These are phyloP conservation scores for Darksidea phi DNA, from an alignment of 495 filamentous ascomycete genomes.

Conservation along the genomic window DNA sequence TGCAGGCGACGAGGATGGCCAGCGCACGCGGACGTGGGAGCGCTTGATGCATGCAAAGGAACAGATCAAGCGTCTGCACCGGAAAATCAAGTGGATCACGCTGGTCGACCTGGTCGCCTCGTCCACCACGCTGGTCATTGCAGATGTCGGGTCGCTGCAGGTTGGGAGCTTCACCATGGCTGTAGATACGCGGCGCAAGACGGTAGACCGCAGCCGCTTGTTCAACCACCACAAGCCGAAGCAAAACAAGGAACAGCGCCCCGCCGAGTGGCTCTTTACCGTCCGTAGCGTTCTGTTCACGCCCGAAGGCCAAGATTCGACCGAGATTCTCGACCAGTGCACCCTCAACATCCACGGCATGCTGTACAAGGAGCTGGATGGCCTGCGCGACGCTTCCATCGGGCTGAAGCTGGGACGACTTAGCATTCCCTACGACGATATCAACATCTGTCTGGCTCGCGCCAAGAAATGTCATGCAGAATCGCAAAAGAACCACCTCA, in stretches of 20 bases:
- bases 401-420: constrained; percentile 86
- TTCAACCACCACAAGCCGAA: constrained; percentile 78
- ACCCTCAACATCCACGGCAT: constrained; percentile 88
- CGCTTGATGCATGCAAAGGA: constrained; percentile 74
- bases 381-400: constrained; percentile 85
- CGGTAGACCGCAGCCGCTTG: constrained; percentile 84
- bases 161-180: constrained; percentile 79
- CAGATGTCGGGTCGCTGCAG: constrained; percentile 79
- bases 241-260: constrained; percentile 63
- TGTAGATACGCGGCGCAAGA: constrained; percentile 86
- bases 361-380: constrained; percentile 82
- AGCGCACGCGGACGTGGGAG: constrained; percentile 73
- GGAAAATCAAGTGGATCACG: constrained; percentile 81
- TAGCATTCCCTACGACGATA: constrained; percentile 86
- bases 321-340: constrained; percentile 86
- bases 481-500: constrained; percentile 33
- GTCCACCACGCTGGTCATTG: constrained; percentile 69
- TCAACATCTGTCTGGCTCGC: constrained; percentile 59
- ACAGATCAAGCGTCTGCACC: constrained; percentile 78
- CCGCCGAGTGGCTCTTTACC: constrained; percentile 92
- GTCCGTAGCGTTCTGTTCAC: constrained; percentile 84
- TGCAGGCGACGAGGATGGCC: constrained; percentile 31
- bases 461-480: constrained; percentile 47
- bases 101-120: constrained; percentile 87
- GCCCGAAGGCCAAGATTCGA: constrained; percentile 75